Conservation (phyloP, 352 stramenopile species). For the Phytophthora sojae region DNA sequence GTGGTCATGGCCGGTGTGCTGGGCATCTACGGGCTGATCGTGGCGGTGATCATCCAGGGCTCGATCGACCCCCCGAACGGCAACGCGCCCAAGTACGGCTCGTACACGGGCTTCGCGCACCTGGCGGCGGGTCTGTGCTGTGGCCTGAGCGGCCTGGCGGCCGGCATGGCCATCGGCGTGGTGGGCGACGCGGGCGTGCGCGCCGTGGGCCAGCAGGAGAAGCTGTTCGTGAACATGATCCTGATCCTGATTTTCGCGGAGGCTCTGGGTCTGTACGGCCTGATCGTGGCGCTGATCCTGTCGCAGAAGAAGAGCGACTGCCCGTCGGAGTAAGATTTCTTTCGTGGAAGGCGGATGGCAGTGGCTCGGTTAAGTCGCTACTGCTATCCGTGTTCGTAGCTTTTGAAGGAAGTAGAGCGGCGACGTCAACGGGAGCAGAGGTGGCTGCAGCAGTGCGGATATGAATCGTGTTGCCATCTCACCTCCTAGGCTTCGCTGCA, state of each 20-base stretch:
- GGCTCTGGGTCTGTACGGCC: conserved; percentile 96
- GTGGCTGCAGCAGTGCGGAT: neutral
- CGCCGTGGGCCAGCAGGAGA: conserved; percentile 97
- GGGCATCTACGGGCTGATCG: conserved; percentile 97
- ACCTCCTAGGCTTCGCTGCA: conserved; percentile 91
- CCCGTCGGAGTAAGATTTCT: conserved; percentile 38
- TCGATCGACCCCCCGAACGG: conserved; percentile 86
- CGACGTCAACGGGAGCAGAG: neutral
- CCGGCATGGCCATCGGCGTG: conserved; percentile 96
- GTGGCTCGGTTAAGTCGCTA: conserved; percentile 84
- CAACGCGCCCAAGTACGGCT: conserved; percentile 85
- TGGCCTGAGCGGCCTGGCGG: conserved; percentile 93
- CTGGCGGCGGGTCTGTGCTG: conserved; percentile 95
- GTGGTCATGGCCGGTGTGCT: conserved; percentile 99
- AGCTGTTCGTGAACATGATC: conserved; percentile 98
- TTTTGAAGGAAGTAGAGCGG: conserved; percentile 7
- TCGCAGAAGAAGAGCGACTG: conserved; percentile 83
- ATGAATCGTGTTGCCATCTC: conserved; percentile 58
- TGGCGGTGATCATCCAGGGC: conserved; percentile 95
- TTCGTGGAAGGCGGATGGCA: conserved; percentile 90
- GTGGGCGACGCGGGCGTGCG: conserved; percentile 96
- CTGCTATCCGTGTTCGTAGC: conserved; percentile 94
- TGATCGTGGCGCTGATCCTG: conserved; percentile 96
- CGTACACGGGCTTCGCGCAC: conserved; percentile 96
- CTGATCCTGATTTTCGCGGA: conserved; percentile 99